Base-by-base conservation (phyloP, 73 alveolate species). In the Tetrahymena malaccensis region DNA sequence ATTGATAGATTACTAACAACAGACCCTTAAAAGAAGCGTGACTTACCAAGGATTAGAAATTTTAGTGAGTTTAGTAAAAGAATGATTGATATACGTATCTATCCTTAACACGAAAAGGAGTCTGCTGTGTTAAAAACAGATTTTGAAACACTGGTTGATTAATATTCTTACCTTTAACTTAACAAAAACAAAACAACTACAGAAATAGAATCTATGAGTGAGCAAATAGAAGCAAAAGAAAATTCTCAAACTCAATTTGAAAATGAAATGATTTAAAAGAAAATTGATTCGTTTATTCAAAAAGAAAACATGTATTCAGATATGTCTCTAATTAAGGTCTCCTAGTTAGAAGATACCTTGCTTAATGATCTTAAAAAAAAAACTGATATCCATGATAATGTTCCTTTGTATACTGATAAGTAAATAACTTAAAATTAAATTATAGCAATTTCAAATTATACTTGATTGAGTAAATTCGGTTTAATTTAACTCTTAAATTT, bases 31-130 rank as follows among this genome's bases (percentile, higher is more conserved):
- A 27, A 85, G 33, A 34, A 94, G 43, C 84, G 57, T 31, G 43
- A 94, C n/a, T 50, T 35, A 31, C 96, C 96, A 25, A 55, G 44
- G 94, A 85, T 94, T 27, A 43, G 95, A 40, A 43, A 94, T 85
- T 35, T 94, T 25, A 43, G 43, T 34, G 95, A 43, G 22, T 94
- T 94, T 43, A 70, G 89, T 33, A 70, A 70, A 31, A n/a, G 89
- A 27, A 70, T 70, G 89, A 70, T 31, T 70, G 89, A 70, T n/a
- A 70, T 70, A 0, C 89, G 89, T 70, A 70, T 70, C 17, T 70
- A 70, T n/a, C 89, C 89, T 70, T 31, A 17, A 70, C 89, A 70
- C 12, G 89, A 70, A 0, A 70, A 70, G 31, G 89, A 70, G 17
- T 70, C 89, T 3, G 5, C 89, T 70, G 89, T 70, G 17, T 25